phyloP scores from a whole-genome alignment of 2,329 filamentous ascomycete genomes.

The Capronia americana region DNA sequence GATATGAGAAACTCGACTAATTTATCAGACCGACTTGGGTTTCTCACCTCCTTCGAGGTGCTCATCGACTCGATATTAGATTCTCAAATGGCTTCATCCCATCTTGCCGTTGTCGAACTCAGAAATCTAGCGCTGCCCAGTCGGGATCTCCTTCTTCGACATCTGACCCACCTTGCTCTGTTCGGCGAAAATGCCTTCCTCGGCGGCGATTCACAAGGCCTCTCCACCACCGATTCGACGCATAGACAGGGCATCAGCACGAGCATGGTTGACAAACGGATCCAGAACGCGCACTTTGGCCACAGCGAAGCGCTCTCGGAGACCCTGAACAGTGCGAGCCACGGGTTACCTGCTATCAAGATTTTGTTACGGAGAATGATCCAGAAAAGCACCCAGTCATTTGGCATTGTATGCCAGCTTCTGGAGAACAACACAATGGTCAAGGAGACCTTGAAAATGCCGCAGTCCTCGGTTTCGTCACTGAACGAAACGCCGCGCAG shows the following conservation, averaged over 20 bases:
- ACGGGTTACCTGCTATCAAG: slow-evolving; percentile 18
- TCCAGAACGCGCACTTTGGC: slow-evolving; percentile 11
- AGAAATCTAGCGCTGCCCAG: slow-evolving; percentile 19
- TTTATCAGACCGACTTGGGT: slow-evolving; percentile 9
- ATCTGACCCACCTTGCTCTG: slow-evolving; percentile 1
- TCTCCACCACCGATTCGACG: background rate
- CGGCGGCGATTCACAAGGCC: background rate
- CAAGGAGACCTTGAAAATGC: slow-evolving; percentile 15
- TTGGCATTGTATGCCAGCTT: slow-evolving; percentile 36
- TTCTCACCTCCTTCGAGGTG: slow-evolving; percentile 14
- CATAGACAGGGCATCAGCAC: background rate
- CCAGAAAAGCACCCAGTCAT: slow-evolving; percentile 40
- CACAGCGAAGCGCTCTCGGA: slow-evolving; percentile 13
- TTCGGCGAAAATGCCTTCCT: background rate
- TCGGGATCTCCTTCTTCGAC: slow-evolving; percentile 14
- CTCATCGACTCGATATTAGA: slow-evolving; percentile 14
- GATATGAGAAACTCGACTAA: slow-evolving; percentile 4
- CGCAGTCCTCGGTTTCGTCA: slow-evolving; percentile 3
- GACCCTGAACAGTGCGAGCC: slow-evolving; percentile 17
- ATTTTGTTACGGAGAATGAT: slow-evolving; percentile 35
- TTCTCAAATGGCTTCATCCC: background rate
- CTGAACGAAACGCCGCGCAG: background rate
- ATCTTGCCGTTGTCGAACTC: slow-evolving; percentile 10
- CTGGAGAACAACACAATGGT: slow-evolving; percentile 38
- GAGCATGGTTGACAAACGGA: background rate